Base-by-base conservation (phyloP, 1,284 basidiomycete genomes). In the Exobasidium rhododendri region DNA sequence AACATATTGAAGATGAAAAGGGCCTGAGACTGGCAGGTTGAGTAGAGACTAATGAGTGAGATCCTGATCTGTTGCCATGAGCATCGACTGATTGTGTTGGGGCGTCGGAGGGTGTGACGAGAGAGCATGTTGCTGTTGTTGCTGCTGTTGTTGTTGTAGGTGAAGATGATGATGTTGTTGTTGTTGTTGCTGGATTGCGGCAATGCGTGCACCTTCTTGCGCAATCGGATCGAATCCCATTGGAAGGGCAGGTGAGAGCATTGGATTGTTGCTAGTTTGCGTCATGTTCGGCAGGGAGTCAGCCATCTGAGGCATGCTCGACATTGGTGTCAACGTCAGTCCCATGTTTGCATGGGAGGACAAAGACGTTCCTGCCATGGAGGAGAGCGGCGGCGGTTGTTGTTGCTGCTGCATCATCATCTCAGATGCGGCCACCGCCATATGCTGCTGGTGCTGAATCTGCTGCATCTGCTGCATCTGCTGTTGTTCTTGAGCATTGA, bases 391-490 rank as follows among this genome's bases (percentile, higher is more conserved):
- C 43, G 22, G 46, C 26, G 17, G 28, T 26, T 61, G 59, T 20
- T 17, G 32, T 17, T 28, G 17, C 28, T 57, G 56, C 22, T 57
- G 55, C 32, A 28, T 28, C 26, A 24, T 20, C 14, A 50, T 50
- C 24, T 50, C 20, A 24, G 47, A n/a, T 24, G n/a, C 20, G 22
- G 47, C 47, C 10, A n/a, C n/a, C 14, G 47, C 47, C 4, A 24
- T 13, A 4, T 20, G 20, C 26, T 50, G 47, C 20, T 50, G 47
- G 28, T 50, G 47, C 24, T 3, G 3, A 45, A 45, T 22, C 24
- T 45, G 44, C 49, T 67, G 65, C 50, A 60, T 40, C 45, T 63
- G 62, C 67, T 69, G 67, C 49, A 67, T 64, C 10, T 68, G 60
- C 4, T 61, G 62, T 43, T 66, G 64, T 43, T 61, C 61, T 26